Conservation (phyloP, 2,329 filamentous ascomycete species). For the Leptographium wingfieldii region DNA sequence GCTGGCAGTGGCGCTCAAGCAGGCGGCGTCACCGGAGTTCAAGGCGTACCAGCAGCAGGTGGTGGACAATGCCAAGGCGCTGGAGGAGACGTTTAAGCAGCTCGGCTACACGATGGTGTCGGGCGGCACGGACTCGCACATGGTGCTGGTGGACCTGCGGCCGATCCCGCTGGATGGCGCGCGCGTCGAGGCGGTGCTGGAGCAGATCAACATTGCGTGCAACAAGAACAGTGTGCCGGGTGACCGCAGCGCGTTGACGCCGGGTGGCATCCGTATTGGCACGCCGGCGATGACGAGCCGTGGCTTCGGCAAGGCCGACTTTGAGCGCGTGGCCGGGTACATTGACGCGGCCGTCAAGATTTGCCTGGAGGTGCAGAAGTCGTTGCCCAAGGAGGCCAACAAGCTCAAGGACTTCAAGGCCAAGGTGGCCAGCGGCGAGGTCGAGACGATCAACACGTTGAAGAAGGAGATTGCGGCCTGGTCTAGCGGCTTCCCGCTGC, state of each 20-base stretch:
- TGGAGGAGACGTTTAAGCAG: constrained; percentile 72
- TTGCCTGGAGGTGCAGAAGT: constrained; percentile 73
- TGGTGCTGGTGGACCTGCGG: constrained; percentile 91
- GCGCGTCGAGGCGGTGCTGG: constrained; percentile 87
- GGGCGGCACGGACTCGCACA: constrained; percentile 93
- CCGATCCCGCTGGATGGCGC: constrained; percentile 80
- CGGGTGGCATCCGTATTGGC: constrained; percentile 89
- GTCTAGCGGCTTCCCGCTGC: constrained; percentile 85
- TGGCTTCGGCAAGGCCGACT: constrained; percentile 86
- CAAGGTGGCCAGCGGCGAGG: constrained; percentile 67
- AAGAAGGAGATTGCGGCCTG: constrained; percentile 82
- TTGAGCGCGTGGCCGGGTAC: constrained; percentile 78
- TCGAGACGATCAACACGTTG: constrained; percentile 71
- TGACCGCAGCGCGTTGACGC: constrained; percentile 92
- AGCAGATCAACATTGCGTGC: constrained; percentile 97
- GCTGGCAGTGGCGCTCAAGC: constrained; percentile 85
- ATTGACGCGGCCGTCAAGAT: constrained; percentile 84
- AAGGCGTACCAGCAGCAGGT: constrained; percentile 89
- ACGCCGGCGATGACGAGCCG: constrained; percentile 95
- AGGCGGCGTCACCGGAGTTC: constrained; percentile 84
- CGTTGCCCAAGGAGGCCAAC: constrained; percentile 91
- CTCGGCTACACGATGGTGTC: constrained; percentile 91
- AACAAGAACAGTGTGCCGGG: constrained; percentile 99
- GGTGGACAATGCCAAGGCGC: constrained; percentile 81
- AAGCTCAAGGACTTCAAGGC: constrained; percentile 99